Conservation (phyloP, 1,284 basidiomycete genomes). For the Veloporphyrellus conicus region DNA sequence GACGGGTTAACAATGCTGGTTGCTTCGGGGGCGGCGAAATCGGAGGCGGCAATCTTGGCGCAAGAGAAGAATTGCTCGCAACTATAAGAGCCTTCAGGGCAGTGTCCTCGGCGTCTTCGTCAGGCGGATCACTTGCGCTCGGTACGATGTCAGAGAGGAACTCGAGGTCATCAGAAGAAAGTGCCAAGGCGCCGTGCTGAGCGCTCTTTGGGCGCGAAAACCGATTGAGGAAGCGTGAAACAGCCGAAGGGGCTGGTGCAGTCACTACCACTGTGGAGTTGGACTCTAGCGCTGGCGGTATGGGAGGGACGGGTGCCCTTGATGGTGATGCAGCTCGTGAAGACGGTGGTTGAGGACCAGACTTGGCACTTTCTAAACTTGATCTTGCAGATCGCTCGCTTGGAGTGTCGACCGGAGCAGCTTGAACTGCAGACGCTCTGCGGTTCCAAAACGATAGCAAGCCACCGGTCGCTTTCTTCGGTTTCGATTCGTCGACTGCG, state of each 20-base stretch:
- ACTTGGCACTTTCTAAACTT: slow-evolving; percentile 34
- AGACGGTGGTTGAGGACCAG: slow-evolving; percentile 9
- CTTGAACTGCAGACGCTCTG: slow-evolving; percentile 31
- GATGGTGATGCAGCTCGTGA: slow-evolving; percentile 23
- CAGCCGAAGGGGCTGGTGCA: slow-evolving; percentile 47
- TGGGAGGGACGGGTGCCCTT: slow-evolving; percentile 17
- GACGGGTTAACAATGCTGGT: slow-evolving; percentile 18
- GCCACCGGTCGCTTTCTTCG: slow-evolving; percentile 49
- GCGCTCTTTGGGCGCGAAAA: slow-evolving; percentile 53
- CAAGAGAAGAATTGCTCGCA: slow-evolving; percentile 42
- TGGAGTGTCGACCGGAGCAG: slow-evolving; percentile 10
- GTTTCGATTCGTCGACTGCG: slow-evolving; percentile 34
- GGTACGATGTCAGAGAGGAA: slow-evolving; percentile 72
- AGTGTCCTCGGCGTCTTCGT: slow-evolving; percentile 35
- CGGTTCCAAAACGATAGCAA: slow-evolving; percentile 69
- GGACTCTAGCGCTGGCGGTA: slow-evolving; percentile 11
- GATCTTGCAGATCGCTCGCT: slow-evolving; percentile 28
- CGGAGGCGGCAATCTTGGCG: slow-evolving; percentile 47
- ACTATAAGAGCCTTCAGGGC: slow-evolving; percentile 37
- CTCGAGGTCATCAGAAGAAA: slow-evolving; percentile 69
- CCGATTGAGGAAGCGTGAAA: slow-evolving; percentile 67
- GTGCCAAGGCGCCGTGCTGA: slow-evolving; percentile 49
- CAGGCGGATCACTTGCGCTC: slow-evolving; percentile 43
- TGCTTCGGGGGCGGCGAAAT: slow-evolving; percentile 41
- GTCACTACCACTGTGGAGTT: slow-evolving; percentile 20